phyloP scores from a whole-genome alignment of 805 yeast species.

The Nakazawaea pomicola region DNA sequence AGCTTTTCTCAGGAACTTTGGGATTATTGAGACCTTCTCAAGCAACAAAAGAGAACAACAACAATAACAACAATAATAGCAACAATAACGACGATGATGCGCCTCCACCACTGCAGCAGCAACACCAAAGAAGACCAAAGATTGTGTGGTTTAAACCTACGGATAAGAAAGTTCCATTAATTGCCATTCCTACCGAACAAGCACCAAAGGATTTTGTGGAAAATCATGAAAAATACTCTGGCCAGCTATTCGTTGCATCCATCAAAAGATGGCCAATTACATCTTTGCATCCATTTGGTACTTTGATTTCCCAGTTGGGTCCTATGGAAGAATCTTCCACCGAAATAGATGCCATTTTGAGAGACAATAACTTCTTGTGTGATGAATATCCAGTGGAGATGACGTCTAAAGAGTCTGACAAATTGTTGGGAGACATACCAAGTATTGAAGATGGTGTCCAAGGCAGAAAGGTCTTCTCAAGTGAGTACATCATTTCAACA shows the following conservation, averaged over 20 bases:
- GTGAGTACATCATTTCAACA: conserved; percentile 62
- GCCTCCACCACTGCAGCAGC: conserved; percentile 12
- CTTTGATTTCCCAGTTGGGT: conserved; percentile 83
- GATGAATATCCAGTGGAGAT: conserved; percentile 65
- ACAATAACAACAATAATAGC: conserved; percentile 32
- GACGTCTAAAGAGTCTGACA: conserved; percentile 17
- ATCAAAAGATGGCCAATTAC: conserved; percentile 99
- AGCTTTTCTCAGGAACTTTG: conserved; percentile 88
- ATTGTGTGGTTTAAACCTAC: conserved; percentile 99
- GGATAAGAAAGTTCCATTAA: conserved; percentile 94
- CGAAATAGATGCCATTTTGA: conserved; percentile 81
- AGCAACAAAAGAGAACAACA: conserved; percentile 72
- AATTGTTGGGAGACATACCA: conserved; percentile 33
- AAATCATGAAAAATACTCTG: conserved; percentile 77
- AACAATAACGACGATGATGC: conserved; percentile 25
- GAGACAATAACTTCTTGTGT: conserved; percentile 80
- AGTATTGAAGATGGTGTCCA: conserved; percentile 32
- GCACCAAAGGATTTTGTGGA: conserved; percentile 95
- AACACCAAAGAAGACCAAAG: conserved; percentile 61
- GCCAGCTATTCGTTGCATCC: conserved; percentile 86
- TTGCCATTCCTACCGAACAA: conserved; percentile 98
- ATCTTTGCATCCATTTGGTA: conserved; percentile 96
- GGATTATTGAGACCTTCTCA: conserved; percentile 95
- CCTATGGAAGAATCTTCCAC: conserved; percentile 68
- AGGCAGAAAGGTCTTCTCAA: conserved; percentile 46